Evolutionary conservation across 306 rosid species (phyloP).

Genomic region (Mucuna pruriens): DNA sequence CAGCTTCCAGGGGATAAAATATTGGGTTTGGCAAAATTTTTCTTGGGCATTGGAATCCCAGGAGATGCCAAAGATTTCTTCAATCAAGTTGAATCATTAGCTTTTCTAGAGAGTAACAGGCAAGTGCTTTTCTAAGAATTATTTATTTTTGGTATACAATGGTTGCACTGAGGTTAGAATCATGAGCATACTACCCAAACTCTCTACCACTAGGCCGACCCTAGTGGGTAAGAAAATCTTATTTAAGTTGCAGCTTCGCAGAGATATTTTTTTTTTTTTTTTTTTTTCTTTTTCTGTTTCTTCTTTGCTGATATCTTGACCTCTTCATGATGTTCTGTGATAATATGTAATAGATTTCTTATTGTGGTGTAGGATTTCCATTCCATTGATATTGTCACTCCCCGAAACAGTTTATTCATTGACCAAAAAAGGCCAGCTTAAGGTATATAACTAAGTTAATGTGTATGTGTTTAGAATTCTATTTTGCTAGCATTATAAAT

Average conservation of each 20-base stretch:
- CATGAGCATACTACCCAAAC: too few relatives aligned
- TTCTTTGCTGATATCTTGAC: conserved; percentile 11
- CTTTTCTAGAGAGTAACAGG: conserved; percentile 85
- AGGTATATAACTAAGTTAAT: conserved; percentile 58
- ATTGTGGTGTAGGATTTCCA: conserved; percentile 64
- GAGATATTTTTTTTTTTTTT: neutral
- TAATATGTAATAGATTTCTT: conserved; percentile 22
- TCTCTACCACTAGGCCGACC: too few relatives aligned
- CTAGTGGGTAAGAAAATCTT: too few relatives aligned
- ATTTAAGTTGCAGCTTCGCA: conserved; percentile 17
- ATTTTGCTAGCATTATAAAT: neutral
- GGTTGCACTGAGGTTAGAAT: too few relatives aligned
- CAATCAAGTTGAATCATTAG: conserved; percentile 82
- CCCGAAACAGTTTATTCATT: conserved; percentile 84
- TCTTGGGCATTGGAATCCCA: conserved; percentile 91
- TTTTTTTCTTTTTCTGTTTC: conserved; percentile 3
- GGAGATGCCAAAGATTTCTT: conserved; percentile 90
- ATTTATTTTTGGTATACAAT: too few relatives aligned
- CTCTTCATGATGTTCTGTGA: conserved; percentile 19
- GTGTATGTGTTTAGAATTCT: neutral
- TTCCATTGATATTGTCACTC: conserved; percentile 85
- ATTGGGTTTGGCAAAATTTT: conserved; percentile 90
- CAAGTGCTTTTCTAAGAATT: conserved; percentile 44
- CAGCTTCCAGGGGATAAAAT: conserved; percentile 84
- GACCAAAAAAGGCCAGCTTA: conserved; percentile 73